Conservation (phyloP, 768 basidiomycete species). For the Hortiboletus campestris region DNA sequence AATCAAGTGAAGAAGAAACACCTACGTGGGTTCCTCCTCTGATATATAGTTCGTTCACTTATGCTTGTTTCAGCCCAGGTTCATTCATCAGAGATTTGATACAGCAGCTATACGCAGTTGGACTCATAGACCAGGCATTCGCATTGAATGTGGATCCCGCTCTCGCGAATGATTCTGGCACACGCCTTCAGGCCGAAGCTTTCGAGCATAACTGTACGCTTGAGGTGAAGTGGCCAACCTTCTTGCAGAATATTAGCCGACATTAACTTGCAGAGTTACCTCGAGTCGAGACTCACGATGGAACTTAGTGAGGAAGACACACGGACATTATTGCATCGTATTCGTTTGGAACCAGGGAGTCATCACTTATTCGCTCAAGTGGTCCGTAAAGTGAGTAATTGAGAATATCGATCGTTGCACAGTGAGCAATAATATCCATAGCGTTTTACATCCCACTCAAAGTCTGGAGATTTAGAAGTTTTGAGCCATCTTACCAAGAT, state of each 20-base stretch:
- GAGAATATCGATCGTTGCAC: not conserved
- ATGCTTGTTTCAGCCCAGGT: constrained; percentile 19
- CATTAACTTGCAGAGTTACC: constrained; percentile 33
- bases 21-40: constrained; percentile 10
- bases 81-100: constrained; percentile 36
- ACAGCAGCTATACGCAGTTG: constrained; percentile 50
- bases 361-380: constrained; percentile 59
- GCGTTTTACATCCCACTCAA: constrained; percentile 57
- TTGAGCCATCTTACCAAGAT: constrained; percentile 69
- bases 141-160: constrained; percentile 51
- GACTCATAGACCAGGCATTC: constrained; percentile 54
- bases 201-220: constrained; percentile 59
- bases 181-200: constrained; percentile 56
- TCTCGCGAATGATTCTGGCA: constrained; percentile 45
- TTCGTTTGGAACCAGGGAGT: constrained; percentile 54
- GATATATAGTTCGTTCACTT: not conserved
- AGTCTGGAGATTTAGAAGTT: constrained; percentile 60
- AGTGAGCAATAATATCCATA: constrained; percentile 27
- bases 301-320: constrained; percentile 46
- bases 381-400: constrained; percentile 50
- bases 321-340: constrained; percentile 33
- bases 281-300: constrained; percentile 55
- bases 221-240: constrained; percentile 40
- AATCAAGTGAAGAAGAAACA: constrained; percentile 24
- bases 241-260: not conserved